These are phyloP conservation scores for Beta vulgaris DNA, from an alignment of 148 eudicot species.

Conservation along the genomic window DNA sequence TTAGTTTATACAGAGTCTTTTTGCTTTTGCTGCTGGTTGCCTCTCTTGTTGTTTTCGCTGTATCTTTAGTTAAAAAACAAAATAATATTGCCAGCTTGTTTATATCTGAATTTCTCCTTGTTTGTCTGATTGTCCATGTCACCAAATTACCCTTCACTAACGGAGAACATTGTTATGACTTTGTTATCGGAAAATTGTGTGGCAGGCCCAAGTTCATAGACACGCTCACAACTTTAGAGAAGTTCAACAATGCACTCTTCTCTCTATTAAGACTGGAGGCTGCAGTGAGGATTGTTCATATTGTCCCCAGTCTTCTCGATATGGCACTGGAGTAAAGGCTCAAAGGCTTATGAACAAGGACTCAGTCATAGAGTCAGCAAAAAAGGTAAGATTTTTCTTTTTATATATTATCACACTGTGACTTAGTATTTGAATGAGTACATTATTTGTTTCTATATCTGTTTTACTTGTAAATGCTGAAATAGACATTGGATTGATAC, in stretches of 20 bases:
- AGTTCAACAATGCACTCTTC: constrained; percentile 97
- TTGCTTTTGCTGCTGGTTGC: too few species aligned
- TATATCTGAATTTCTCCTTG: neutral
- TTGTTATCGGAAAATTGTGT: constrained; percentile 11
- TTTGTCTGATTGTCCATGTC: neutral
- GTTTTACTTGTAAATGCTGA: neutral
- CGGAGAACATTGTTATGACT: neutral
- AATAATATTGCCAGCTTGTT: neutral
- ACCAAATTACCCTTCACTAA: neutral
- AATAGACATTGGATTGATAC: neutral
- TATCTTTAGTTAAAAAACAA: too few species aligned
- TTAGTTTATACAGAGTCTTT: too few species aligned
- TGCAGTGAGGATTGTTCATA: constrained; percentile 97
- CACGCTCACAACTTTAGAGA: constrained; percentile 98
- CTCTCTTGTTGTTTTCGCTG: too few species aligned
- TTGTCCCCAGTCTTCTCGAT: constrained; percentile 96
- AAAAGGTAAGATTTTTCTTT: constrained; percentile 46
- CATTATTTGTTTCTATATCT: neutral
- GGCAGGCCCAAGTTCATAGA: constrained; percentile 96
- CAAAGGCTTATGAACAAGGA: constrained; percentile 83
- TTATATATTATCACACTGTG: too few species aligned
- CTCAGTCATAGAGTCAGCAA: constrained; percentile 75
- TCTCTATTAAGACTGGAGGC: constrained; percentile 97
- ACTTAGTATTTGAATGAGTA: neutral
- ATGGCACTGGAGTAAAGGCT: constrained; percentile 77